Conservation (phyloP, 2,329 filamentous ascomycete genomes). For the Aureobasidium sp. region DNA sequence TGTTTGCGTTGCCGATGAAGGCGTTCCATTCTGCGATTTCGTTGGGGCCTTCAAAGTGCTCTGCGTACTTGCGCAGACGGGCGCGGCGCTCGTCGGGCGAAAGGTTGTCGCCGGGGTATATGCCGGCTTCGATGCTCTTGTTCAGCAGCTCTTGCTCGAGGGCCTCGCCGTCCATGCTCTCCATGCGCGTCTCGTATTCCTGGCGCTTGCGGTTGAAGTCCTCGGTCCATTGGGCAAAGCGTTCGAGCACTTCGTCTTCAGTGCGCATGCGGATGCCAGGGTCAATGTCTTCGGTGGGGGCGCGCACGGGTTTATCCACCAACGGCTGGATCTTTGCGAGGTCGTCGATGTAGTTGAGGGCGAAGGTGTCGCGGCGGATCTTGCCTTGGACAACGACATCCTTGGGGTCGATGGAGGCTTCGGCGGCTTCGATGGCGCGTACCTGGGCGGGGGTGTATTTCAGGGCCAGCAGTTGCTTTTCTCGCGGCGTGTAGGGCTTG, state of each 20-base stretch:
- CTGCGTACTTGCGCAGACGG: slow-evolving; percentile 14
- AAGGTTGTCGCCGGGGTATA: slow-evolving; percentile 24
- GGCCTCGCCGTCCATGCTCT: slow-evolving; percentile 21
- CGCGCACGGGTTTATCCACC: slow-evolving; percentile 57
- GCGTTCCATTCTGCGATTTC: slow-evolving; percentile 32
- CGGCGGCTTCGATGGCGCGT: slow-evolving; percentile 72
- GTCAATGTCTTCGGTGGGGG: slow-evolving; percentile 43
- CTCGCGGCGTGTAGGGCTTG: slow-evolving; percentile 59
- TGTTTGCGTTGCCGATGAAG: slow-evolving; percentile 41
- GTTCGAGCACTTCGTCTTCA: slow-evolving; percentile 53
- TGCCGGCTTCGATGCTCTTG: slow-evolving; percentile 17
- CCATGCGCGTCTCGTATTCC: slow-evolving; percentile 34
- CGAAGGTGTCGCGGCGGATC: slow-evolving; percentile 64
- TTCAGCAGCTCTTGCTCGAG: slow-evolving; percentile 22
- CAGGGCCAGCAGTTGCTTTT: slow-evolving; percentile 55
- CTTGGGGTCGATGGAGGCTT: slow-evolving; percentile 64
- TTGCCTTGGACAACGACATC: slow-evolving; percentile 70
- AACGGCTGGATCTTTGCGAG: slow-evolving; percentile 70
- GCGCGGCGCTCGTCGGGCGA: slow-evolving; percentile 17
- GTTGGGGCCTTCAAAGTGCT: slow-evolving; percentile 38
- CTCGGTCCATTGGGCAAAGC: slow-evolving; percentile 42
- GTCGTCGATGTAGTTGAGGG: slow-evolving; percentile 72
- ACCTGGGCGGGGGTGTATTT: slow-evolving; percentile 77
- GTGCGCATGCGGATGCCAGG: slow-evolving; percentile 55
- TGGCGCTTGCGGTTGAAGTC: slow-evolving; percentile 13